Conservation (phyloP, 257 asterid genomes). For the Gynochthodes officinalis region DNA sequence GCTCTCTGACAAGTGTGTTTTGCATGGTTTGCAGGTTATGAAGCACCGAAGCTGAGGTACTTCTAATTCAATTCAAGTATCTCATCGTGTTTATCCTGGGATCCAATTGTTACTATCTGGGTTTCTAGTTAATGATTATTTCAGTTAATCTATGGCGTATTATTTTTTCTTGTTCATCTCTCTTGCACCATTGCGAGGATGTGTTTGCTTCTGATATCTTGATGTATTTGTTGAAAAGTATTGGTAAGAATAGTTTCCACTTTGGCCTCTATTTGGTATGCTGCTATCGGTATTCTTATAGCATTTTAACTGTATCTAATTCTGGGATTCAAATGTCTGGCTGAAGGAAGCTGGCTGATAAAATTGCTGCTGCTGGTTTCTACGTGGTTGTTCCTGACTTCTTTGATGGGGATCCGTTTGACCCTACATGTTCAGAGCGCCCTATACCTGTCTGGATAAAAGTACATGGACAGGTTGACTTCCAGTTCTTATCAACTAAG, state of each 20-base stretch:
- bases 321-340: not conserved
- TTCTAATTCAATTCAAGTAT: not conserved
- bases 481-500: not conserved
- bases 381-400: conserved; percentile 67
- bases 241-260: not conserved
- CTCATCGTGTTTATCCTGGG: no score
- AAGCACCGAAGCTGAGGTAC: conserved; percentile 32
- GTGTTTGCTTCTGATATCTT: not conserved
- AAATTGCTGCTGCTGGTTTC: conserved; percentile 60
- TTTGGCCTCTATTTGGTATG: not conserved
- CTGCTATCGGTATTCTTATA: not conserved
- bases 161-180: no score
- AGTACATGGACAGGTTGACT: conserved; percentile 46
- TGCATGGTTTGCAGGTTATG: conserved; percentile 24
- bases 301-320: conserved; percentile 8
- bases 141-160: no score
- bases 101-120: no score
- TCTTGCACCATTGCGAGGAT: not conserved
- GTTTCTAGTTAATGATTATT: no score
- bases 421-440: conserved; percentile 34
- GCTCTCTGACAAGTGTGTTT: not conserved
- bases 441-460: conserved; percentile 39
- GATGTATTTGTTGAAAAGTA: not conserved
- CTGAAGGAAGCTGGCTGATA: conserved; percentile 68
- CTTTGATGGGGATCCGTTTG: conserved; percentile 51